These are phyloP conservation scores for Phytophthora constricta DNA, from an alignment of 352 stramenopile species.

Conservation along the genomic window DNA sequence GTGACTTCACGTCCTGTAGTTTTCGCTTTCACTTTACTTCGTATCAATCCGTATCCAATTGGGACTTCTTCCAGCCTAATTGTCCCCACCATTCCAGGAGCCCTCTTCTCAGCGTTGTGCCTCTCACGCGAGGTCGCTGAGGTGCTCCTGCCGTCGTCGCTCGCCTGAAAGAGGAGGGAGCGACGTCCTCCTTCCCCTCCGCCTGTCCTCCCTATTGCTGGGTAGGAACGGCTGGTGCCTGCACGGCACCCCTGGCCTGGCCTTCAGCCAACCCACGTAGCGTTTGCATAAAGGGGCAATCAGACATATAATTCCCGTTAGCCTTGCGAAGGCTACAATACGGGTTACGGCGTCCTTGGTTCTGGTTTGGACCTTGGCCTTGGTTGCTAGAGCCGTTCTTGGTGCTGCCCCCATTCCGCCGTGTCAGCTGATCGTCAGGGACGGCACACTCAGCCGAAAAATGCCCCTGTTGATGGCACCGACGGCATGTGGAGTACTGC, in stretches of 20 bases:
- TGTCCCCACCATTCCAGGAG: background rate
- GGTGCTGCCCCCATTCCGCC: too few species aligned
- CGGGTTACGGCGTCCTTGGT: background rate
- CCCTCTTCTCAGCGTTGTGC: background rate
- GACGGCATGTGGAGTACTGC: background rate
- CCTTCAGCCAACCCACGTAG: background rate
- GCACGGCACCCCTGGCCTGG: background rate
- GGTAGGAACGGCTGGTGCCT: background rate
- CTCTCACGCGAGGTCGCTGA: background rate
- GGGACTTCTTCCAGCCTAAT: background rate
- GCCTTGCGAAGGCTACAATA: background rate
- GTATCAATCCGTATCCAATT: background rate
- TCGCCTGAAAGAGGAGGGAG: background rate
- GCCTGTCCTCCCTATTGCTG: background rate
- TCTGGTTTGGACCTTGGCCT: background rate
- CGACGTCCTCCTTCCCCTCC: background rate
- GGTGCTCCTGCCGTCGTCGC: background rate
- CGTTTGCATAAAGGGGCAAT: background rate
- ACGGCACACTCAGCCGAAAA: background rate
- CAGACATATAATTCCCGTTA: background rate
- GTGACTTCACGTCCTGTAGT: background rate
- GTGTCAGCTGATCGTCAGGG: background rate
- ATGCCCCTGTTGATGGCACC: background rate
- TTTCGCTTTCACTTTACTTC: background rate
- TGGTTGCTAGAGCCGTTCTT: background rate